Percentiles rank a stretch among this genome's conserved stretches.
Conservation (phyloP, 768 basidiomycete genomes). For the Clathrus columnatus region DNA sequence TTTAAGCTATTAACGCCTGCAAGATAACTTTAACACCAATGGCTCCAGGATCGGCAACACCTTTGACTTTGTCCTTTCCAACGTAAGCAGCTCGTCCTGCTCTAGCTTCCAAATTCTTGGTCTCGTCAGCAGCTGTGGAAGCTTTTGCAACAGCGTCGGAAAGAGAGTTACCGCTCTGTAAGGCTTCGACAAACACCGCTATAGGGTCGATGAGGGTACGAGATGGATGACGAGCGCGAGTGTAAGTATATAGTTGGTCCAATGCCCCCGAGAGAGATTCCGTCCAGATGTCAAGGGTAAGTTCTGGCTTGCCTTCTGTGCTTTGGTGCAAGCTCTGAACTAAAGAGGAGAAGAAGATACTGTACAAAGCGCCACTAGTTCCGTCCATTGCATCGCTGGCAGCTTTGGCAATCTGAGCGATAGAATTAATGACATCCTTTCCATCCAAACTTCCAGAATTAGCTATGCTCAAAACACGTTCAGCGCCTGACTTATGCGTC, state of each 20-base stretch:
- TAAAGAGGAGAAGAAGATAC: slow-evolving; percentile 86
- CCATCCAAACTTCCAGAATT: slow-evolving; percentile 49
- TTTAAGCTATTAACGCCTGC: slow-evolving; percentile 35
- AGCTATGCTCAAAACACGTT: slow-evolving; percentile 56
- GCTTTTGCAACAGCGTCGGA: slow-evolving; percentile 51
- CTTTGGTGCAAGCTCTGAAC: slow-evolving; percentile 43
- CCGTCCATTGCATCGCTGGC: slow-evolving; percentile 87
- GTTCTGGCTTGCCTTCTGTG: slow-evolving; percentile 15
- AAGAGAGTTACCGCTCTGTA: slow-evolving; percentile 32
- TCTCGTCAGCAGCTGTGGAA: slow-evolving; percentile 58
- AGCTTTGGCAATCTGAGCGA: slow-evolving; percentile 61
- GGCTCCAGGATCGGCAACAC: slow-evolving; percentile 80
- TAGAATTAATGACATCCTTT: slow-evolving; percentile 51
- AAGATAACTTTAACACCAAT: slow-evolving; percentile 79
- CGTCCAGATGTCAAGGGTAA: slow-evolving; percentile 53
- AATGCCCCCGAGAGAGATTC: slow-evolving; percentile 50
- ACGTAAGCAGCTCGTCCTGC: slow-evolving; percentile 88
- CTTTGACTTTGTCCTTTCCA: slow-evolving; percentile 53
- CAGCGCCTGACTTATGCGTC: slow-evolving; percentile 66
- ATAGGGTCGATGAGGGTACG: slow-evolving; percentile 92
- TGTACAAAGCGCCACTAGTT: slow-evolving; percentile 85
- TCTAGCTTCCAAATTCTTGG: slow-evolving; percentile 70
- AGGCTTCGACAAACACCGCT: slow-evolving; percentile 56
- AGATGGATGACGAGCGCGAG: slow-evolving; percentile 80
- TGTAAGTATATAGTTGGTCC: slow-evolving; percentile 66